Evolutionary conservation across 148 eudicot genomes (phyloP).

Genomic region (Rhododendron henanense): DNA sequence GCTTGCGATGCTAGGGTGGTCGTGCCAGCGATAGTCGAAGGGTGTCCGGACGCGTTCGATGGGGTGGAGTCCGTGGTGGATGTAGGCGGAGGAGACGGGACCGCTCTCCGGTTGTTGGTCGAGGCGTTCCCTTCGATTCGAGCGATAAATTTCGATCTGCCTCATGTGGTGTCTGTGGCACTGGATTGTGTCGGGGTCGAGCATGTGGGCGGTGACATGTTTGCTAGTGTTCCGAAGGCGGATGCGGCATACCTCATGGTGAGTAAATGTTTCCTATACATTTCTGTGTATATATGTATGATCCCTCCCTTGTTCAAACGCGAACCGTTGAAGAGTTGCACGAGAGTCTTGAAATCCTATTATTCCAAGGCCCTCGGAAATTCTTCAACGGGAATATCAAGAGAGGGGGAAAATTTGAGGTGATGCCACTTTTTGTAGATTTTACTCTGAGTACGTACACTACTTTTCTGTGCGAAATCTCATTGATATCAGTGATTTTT

Average conservation of each 20-base stretch:
- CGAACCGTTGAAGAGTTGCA: neutral
- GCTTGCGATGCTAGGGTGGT: constrained; percentile 46
- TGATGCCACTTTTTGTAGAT: neutral
- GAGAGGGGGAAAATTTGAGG: neutral
- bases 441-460: neutral
- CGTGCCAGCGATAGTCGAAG: constrained; percentile 31
- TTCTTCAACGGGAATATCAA: neutral
- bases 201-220: constrained; percentile 64
- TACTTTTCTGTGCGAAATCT: neutral
- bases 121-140: constrained; percentile 46
- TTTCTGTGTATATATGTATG: too few species aligned
- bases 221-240: constrained; percentile 50
- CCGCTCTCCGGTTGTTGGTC: constrained; percentile 33
- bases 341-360: neutral
- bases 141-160: constrained; percentile 69
- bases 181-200: constrained; percentile 24
- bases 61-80: constrained; percentile 54
- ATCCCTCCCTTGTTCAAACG: too few species aligned
- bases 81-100: constrained; percentile 80
- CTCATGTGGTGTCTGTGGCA: constrained; percentile 46
- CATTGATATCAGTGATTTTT: neutral
- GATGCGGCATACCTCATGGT: constrained; percentile 52
- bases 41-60: constrained; percentile 35
- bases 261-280: neutral
- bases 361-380: neutral